A percentile compares a stretch with the other conserved stretches of the same genome.
phyloP scores from a whole-genome alignment of 768 basidiomycete genomes.

The Rossbeevera mucosa region DNA sequence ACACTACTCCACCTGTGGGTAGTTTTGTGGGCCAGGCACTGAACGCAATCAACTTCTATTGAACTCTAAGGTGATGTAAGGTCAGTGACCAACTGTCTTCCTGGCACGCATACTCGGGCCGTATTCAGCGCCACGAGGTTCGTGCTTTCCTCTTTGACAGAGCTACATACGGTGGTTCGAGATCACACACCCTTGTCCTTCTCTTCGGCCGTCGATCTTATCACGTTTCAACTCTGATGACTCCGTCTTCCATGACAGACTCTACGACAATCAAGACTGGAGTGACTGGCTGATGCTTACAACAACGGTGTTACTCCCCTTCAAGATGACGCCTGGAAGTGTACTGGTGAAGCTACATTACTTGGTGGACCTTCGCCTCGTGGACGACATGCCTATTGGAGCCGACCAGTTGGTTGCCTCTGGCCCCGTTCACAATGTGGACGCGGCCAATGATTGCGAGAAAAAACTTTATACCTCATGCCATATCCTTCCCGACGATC shows the following conservation, averaged over 20 bases:
- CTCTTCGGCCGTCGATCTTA: conserved; percentile 6
- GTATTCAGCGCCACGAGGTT: neutral
- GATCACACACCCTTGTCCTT: neutral
- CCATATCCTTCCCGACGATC: conserved; percentile 1
- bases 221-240: neutral
- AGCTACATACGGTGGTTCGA: neutral
- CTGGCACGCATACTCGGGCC: neutral
- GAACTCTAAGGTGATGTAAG: neutral
- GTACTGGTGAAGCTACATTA: neutral
- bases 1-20: conserved; percentile 5
- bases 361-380: conserved; percentile 1
- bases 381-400: conserved; percentile 13
- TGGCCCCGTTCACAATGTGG: neutral
- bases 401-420: neutral
- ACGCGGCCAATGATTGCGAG: neutral
- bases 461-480: conserved; percentile 11
- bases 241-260: neutral
- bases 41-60: conserved; percentile 13
- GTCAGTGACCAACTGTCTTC: neutral
- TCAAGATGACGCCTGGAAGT: neutral
- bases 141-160: neutral
- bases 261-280: neutral
- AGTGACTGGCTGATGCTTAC: neutral
- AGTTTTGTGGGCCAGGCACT: neutral
- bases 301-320: neutral